These are phyloP conservation scores for Talaromyces amestolkiae DNA, from an alignment of 2,329 filamentous ascomycete genomes.

Conservation along the genomic window DNA sequence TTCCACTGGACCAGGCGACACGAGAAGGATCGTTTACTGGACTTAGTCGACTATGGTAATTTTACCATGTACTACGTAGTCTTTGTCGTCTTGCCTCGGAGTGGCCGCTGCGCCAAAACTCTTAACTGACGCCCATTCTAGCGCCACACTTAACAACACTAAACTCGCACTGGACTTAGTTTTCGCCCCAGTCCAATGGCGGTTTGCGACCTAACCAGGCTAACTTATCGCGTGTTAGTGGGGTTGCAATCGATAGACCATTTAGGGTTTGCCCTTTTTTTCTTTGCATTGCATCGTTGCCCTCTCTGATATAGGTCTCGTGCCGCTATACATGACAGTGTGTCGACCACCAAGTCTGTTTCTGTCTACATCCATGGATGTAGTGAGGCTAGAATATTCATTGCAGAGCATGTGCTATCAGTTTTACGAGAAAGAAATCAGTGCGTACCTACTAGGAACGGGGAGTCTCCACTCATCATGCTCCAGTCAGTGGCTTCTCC, in stretches of 20 bases:
- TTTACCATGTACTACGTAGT: too few species aligned
- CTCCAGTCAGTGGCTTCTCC: not conserved
- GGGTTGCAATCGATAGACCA: constrained; percentile 3
- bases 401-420: too few species aligned
- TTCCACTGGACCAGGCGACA: not conserved
- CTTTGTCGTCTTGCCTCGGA: not conserved
- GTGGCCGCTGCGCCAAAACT: constrained; percentile 6
- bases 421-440: too few species aligned
- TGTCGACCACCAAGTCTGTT: not conserved
- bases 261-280: not conserved
- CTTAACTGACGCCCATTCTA: not conserved
- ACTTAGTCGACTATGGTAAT: too few species aligned
- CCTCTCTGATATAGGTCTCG: constrained; percentile 1
- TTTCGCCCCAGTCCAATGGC: not conserved
- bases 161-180: not conserved
- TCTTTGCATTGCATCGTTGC: not conserved
- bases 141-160: not conserved
- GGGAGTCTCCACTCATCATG: not conserved
- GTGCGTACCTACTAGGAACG: not conserved
- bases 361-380: not conserved
- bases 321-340: not conserved
- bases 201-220: not conserved
- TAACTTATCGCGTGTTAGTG: constrained; percentile 8
- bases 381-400: not conserved
- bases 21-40: not conserved